Conservation (phyloP, 768 basidiomycete genomes). For the Trametes coccinea region DNA sequence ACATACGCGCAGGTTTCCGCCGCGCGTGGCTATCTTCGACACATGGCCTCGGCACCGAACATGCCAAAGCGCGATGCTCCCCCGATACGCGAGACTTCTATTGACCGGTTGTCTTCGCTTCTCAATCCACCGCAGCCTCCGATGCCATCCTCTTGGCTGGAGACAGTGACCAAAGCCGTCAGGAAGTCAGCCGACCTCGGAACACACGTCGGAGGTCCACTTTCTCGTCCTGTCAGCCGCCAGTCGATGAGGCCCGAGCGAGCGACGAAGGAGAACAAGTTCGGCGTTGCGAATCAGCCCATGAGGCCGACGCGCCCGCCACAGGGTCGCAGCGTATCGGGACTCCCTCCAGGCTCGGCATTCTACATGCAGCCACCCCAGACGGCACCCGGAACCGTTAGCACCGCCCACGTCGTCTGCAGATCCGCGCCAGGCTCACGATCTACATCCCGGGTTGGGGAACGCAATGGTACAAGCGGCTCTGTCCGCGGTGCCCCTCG, state of each 20-base stretch:
- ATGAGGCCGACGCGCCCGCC: slow-evolving; percentile 20
- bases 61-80: slow-evolving; percentile 32
- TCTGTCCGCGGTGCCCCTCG: slow-evolving; percentile 13
- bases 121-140: slow-evolving; percentile 41
- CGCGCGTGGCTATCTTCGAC: slow-evolving; percentile 69
- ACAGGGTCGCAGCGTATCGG: slow-evolving; percentile 16
- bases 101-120: slow-evolving; percentile 14
- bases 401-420: slow-evolving; percentile 60
- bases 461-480: slow-evolving; percentile 17
- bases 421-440: slow-evolving; percentile 71
- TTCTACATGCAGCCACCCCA: slow-evolving; percentile 34
- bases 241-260: slow-evolving; percentile 23
- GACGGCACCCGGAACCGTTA: slow-evolving; percentile 43
- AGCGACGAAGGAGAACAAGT: slow-evolving; percentile 29
- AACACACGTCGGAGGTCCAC: slow-evolving; percentile 45
- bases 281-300: slow-evolving; percentile 30
- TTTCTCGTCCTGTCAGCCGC: slow-evolving; percentile 19
- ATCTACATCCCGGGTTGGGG: slow-evolving; percentile 45
- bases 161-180: slow-evolving; percentile 66
- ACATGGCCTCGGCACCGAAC: slow-evolving; percentile 65
- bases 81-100: slow-evolving; percentile 13
- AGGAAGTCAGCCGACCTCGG: slow-evolving; percentile 50
- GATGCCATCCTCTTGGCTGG: slow-evolving; percentile 69
- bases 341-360: slow-evolving; percentile 21
- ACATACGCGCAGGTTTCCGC: slow-evolving; percentile 37